Conservation (phyloP, 352 stramenopile species). For the Globisporangium irregulare region DNA sequence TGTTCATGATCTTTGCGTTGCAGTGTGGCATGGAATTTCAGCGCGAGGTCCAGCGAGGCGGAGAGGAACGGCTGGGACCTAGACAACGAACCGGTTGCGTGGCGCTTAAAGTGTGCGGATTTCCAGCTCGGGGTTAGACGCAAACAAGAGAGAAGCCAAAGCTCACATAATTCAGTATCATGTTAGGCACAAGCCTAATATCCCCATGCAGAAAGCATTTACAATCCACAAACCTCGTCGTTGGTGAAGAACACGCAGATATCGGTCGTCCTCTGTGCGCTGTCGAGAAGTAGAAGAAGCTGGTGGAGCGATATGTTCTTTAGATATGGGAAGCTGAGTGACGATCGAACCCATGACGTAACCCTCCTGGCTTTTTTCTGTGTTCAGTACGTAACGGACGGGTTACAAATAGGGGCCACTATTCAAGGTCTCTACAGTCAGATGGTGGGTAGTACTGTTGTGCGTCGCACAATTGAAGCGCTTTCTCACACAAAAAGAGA, state of each 20-base stretch:
- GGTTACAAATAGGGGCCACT: background rate
- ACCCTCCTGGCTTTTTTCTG: background rate
- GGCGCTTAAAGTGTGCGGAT: background rate
- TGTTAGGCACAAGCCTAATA: too few relatives aligned
- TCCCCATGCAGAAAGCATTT: too few relatives aligned
- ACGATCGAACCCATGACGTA: background rate
- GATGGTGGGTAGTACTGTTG: background rate
- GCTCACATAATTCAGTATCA: too few relatives aligned
- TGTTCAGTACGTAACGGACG: background rate
- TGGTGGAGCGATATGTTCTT: too few relatives aligned
- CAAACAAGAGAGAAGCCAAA: background rate
- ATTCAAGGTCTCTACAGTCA: background rate
- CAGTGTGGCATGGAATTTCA: background rate
- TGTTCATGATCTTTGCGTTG: too few relatives aligned
- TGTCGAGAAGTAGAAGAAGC: too few relatives aligned
- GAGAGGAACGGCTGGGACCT: too few relatives aligned
- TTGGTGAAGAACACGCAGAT: too few relatives aligned
- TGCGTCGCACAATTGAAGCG: constrained; percentile 2
- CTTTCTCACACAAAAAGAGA: constrained; percentile 1
- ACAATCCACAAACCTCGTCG: too few relatives aligned
- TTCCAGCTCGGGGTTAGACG: background rate
- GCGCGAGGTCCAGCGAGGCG: too few relatives aligned
- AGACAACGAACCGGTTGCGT: background rate
- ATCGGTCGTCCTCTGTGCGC: too few relatives aligned
- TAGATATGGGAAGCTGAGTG: too few relatives aligned